These are phyloP conservation scores for Zygosaccharomyces pseudorouxii DNA, from an alignment of 805 yeast genomes.

Conservation along the genomic window DNA sequence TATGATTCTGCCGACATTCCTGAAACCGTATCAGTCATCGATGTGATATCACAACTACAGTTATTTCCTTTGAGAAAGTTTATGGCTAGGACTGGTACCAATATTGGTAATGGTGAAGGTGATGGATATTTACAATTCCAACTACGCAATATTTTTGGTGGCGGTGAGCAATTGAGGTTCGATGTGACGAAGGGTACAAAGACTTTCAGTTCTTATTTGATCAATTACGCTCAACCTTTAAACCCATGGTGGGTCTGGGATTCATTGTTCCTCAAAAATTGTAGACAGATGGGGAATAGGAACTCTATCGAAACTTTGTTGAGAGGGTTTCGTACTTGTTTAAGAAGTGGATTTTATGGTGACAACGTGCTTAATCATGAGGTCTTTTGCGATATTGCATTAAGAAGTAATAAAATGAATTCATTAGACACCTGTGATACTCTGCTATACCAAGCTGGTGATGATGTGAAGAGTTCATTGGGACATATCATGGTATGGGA, in stretches of 20 bases:
- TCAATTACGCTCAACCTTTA: constrained; percentile 49
- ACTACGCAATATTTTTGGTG: constrained; percentile 54
- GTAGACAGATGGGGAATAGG: constrained; percentile 49
- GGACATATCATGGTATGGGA: constrained; percentile 40
- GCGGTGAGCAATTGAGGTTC: constrained; percentile 57
- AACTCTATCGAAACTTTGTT: constrained; percentile 44
- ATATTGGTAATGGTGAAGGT: constrained; percentile 95
- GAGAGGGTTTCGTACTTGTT: constrained; percentile 35
- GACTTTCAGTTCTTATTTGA: constrained; percentile 50
- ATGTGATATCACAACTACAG: constrained; percentile 32
- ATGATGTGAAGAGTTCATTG: constrained; percentile 54
- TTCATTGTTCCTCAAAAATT: constrained; percentile 46
- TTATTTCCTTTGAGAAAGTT: constrained; percentile 60
- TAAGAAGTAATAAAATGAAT: constrained; percentile 41
- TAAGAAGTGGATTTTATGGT: constrained; percentile 24
- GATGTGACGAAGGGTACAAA: constrained; percentile 59
- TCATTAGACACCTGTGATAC: constrained; percentile 49
- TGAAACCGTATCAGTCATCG: constrained; percentile 18
- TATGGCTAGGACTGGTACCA: constrained; percentile 88
- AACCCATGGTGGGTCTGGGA: constrained; percentile 51
- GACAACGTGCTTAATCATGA: constrained; percentile 43
- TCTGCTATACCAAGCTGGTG: constrained; percentile 55
- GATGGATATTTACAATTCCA: constrained; percentile 84
- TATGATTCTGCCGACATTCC: constrained; percentile 10
- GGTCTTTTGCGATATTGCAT: constrained; percentile 40